Conservation (phyloP, 306 rosid genomes). For the Quercus wislizeni region DNA sequence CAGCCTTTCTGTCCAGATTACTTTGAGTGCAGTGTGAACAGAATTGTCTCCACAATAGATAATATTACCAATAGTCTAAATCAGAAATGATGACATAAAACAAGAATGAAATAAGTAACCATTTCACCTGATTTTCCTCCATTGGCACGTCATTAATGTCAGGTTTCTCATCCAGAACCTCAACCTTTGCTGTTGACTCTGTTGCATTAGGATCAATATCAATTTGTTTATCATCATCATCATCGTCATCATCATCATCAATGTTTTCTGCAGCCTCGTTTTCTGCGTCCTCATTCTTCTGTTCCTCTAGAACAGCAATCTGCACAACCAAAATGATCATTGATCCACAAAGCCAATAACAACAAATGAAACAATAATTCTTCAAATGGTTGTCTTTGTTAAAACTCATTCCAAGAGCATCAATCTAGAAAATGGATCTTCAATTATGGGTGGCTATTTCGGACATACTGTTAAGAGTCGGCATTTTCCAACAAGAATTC, state of each 20-base stretch:
- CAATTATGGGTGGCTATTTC: slow-evolving; percentile 5
- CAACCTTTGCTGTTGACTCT: slow-evolving; percentile 42
- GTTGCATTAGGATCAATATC: slow-evolving; percentile 47
- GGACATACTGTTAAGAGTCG: neutral
- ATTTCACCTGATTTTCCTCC: slow-evolving; percentile 84
- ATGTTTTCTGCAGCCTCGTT: slow-evolving; percentile 51
- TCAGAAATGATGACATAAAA: neutral
- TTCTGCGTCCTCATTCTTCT: slow-evolving; percentile 57
- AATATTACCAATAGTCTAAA: neutral
- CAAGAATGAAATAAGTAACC: slow-evolving; percentile 5
- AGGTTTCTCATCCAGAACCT: slow-evolving; percentile 70
- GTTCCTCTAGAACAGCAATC: slow-evolving; percentile 95
- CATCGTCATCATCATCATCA: slow-evolving; percentile 70
- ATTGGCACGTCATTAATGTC: slow-evolving; percentile 85
- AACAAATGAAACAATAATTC: slow-evolving; percentile 8
- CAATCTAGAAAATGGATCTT: slow-evolving; percentile 4
- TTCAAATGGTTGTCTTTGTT: neutral
- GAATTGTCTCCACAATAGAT: neutral
- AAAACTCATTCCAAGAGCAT: neutral
- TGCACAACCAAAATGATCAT: slow-evolving; percentile 34
- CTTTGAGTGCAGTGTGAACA: neutral
- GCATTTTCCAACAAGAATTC: neutral
- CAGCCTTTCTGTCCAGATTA: neutral
- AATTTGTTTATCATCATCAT: slow-evolving; percentile 55
- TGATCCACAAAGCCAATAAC: slow-evolving; percentile 5